Percentiles rank a stretch among this genome's conserved stretches.
Conservation (phyloP, 495 filamentous ascomycete species). For the Choiromyces venosus region DNA sequence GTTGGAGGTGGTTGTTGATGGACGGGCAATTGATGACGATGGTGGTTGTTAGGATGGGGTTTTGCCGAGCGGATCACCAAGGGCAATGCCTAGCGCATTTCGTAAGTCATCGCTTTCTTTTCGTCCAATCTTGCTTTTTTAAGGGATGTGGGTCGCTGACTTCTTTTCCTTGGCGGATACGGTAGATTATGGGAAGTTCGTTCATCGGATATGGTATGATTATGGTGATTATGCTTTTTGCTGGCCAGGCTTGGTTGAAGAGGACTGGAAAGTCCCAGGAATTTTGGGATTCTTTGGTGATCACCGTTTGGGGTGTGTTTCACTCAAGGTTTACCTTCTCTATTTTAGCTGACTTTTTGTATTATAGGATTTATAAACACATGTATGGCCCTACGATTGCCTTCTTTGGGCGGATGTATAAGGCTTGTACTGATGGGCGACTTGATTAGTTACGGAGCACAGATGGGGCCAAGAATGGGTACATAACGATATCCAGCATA, state of each 20-base stretch:
- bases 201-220: slow-evolving; percentile 92
- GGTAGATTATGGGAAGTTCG: slow-evolving; percentile 82
- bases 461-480: slow-evolving; percentile 87
- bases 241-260: slow-evolving; percentile 81
- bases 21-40: neutral
- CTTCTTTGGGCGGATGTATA: neutral
- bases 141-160: neutral
- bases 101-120: slow-evolving; percentile 24
- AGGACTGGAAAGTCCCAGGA: slow-evolving; percentile 86
- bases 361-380: slow-evolving; percentile 69
- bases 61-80: slow-evolving; percentile 83
- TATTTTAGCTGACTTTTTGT: neutral
- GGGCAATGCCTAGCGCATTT: slow-evolving; percentile 96
- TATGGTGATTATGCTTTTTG: slow-evolving; percentile 77
- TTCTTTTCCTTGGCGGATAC: neutral
- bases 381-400: slow-evolving; percentile 42
- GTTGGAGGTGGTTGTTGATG: neutral
- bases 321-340: neutral
- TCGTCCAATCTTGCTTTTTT: neutral
- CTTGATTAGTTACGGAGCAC: slow-evolving; percentile 68
- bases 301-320: slow-evolving; percentile 72
- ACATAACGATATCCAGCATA: slow-evolving; percentile 94
- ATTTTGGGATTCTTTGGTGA: slow-evolving; percentile 90
- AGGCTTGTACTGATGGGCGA: neutral
- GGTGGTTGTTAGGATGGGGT: slow-evolving; percentile 56